Conservation (phyloP, 768 basidiomycete genomes). For the Cystobasidium ongulense region DNA sequence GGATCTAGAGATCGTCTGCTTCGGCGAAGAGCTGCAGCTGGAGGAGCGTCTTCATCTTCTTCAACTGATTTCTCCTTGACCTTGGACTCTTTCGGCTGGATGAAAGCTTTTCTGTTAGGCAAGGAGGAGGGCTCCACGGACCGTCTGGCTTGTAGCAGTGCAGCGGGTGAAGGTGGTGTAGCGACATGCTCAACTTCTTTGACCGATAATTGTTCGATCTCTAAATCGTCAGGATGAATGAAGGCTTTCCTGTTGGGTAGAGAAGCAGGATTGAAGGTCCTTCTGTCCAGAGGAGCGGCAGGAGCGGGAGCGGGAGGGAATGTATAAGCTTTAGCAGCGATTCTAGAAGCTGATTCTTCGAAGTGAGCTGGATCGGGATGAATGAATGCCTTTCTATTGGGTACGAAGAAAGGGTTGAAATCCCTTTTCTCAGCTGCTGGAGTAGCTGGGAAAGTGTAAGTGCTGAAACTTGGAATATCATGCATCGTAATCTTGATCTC, state of each 20-base stretch:
- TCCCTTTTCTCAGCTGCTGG: neutral
- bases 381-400: conserved; percentile 20
- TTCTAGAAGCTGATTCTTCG: neutral
- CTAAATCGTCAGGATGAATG: neutral
- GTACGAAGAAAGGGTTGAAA: neutral
- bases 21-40: neutral
- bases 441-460: conserved; percentile 3
- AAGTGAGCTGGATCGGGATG: neutral
- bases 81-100: no score
- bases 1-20: neutral
- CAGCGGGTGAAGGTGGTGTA: no score
- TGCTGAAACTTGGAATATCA: neutral
- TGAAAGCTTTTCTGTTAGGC: no score
- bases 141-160: no score
- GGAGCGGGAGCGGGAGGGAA: neutral
- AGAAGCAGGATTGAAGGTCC: neutral
- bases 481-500: neutral
- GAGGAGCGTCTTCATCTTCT: neutral
- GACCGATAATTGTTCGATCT: neutral
- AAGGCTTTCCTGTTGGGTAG: neutral
- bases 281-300: neutral
- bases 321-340: neutral
- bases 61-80: neutral
- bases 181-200: no score
- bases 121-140: no score